Base-by-base conservation (phyloP, 768 basidiomycete species). In the Pholiota microspora region DNA sequence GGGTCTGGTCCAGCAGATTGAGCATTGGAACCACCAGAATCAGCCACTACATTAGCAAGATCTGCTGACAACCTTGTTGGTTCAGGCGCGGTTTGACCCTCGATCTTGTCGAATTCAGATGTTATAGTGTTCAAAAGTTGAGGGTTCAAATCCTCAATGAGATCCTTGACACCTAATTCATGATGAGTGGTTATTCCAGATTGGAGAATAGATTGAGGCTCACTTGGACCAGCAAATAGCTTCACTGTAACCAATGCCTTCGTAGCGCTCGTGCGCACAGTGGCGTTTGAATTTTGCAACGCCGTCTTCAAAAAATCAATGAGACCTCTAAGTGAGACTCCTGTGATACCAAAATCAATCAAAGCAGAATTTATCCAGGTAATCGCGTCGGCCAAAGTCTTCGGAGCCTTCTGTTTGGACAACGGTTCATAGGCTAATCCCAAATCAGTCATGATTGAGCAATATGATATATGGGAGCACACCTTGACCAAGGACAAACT, bases 401-500 rank as follows among this genome's bases (percentile, higher is more conserved):
- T 99, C 0, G 97, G 96, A 2, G 97, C 96, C 68, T 99, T 99
- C 68, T 94, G 94, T 71, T 95, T 97, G 25, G 83, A 82, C 63
- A 99, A 73, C 0, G 96, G 89, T 21, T 98, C 97, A 66, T 97
- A 99, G 0, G 86, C 97, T 97, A n/a, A n/a, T 56, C 36, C 44
- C 29, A 46, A 58, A 54, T 60, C 40, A 49, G 47, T 31, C 23
- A 45, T 6, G 24, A 12, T 35, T 45, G 34, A 18, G 32, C 10
- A 35, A 25, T 38, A 25, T 23, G 3, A 40, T 40, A 25, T 15
- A 28, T 32, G 29, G 35, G 9, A 50, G 18, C 80, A 49, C 62
- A 94, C 97, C 90, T 79, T 96, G 95, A 55, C 82, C 83, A 2
- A 99, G 80, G 16, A 98, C 90, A 65, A 99, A 98, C 55, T 96